A percentile compares a stretch with the other conserved stretches of the same genome.
Conservation (phyloP, 2,329 filamentous ascomycete species). For the Diaporthe longicolla region DNA sequence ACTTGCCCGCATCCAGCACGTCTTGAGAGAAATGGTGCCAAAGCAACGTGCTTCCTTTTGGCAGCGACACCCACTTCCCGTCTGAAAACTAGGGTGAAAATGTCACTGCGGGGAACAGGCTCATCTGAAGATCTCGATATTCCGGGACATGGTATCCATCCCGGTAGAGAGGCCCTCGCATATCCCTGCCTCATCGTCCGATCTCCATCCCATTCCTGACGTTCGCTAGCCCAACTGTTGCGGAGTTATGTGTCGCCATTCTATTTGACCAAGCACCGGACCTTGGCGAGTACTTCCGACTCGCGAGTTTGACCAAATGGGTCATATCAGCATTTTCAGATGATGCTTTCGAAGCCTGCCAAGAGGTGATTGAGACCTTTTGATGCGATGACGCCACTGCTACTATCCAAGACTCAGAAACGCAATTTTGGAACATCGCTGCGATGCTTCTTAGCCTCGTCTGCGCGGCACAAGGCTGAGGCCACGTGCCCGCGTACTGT, state of each 20-base stretch:
- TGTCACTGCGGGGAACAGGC: neutral
- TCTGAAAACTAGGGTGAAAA: neutral
- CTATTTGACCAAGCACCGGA: neutral
- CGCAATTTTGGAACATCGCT: neutral
- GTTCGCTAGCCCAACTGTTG: neutral
- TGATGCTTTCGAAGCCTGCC: neutral
- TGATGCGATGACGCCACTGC: neutral
- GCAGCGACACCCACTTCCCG: neutral
- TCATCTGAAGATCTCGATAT: slow-evolving; percentile 2
- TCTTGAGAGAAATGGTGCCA: neutral
- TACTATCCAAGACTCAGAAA: neutral
- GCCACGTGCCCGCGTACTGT: too few relatives aligned
- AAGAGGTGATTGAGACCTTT: neutral
- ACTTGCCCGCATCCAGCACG: neutral
- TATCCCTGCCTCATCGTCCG: neutral
- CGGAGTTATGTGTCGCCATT: neutral
- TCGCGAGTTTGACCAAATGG: neutral
- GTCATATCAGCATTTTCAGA: neutral
- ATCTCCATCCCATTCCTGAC: neutral
- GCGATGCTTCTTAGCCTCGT: too few relatives aligned
- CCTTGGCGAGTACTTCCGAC: neutral
- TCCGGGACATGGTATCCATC: neutral
- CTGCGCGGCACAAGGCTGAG: too few relatives aligned
- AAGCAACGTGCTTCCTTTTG: slow-evolving; percentile 8
- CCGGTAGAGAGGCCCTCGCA: too few relatives aligned